Base-by-base conservation (phyloP, 164 flowering plant species). In the Liriodendron chinense region DNA sequence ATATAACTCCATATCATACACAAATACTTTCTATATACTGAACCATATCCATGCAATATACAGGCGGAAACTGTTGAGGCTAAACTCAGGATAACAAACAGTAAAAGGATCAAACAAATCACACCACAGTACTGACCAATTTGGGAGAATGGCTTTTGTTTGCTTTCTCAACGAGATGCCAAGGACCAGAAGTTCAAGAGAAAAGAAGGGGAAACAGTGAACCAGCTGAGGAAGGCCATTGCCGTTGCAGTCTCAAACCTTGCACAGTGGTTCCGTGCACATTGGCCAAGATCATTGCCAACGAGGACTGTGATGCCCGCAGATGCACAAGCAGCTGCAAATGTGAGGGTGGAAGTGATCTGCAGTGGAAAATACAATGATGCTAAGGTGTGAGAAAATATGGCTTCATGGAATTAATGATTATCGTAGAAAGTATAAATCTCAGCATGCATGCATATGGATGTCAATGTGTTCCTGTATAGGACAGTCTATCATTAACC, bases 211-310 rank as follows among this genome's bases (percentile, higher is more conserved):
- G 87, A 87, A 9, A 78, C 85, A 2, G 89, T 79, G 74, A 94
- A 89, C 96, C 98, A 92, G 75, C 97, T 88, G 56, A 94, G 81
- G 72, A 91, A 94, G 59, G 98, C 97, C 94, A 92, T 87, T 2
- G 96, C 92, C 6, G 94, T 92, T 23, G 98, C 92, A 16, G 92
- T 81, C 82, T 89, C 90, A 78, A 94, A 91, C 76, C 81, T 82
- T 6, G 80, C 70, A 78, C 97, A 92, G 75, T 89, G 91, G 82
- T 91, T 91, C 61, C 73, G 20, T 2, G 79, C 77, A 78, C 96
- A 94, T 74, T 73, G 81, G n/a, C 86, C 68, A 14, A 90, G 85
- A 81, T 92, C 98, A 74, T 87, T 91, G 65, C 87, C 86, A 16
- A 94, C 84, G 47, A 94, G 92, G 67, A 94, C 94, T 22, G 97